A percentile compares a stretch with the other conserved stretches of the same genome.
Conservation (phyloP, 78 protist species). For the Dictyostelium citrinum region DNA sequence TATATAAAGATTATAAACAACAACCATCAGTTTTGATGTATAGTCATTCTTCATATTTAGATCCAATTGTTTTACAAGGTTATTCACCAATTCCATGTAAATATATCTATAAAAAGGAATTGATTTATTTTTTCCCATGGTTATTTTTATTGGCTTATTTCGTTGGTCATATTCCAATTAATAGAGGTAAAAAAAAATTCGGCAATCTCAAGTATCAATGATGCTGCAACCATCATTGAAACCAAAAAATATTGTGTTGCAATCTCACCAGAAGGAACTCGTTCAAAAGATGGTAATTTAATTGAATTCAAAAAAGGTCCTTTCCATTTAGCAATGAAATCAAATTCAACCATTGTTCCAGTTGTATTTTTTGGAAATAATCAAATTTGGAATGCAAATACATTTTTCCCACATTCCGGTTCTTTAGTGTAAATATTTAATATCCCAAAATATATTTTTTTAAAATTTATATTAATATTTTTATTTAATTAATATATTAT, state of each 20-base stretch:
- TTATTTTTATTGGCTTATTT: slow-evolving; percentile 13
- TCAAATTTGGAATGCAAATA: neutral
- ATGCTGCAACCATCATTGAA: neutral
- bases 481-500: neutral
- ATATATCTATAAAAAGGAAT: slow-evolving; percentile 48
- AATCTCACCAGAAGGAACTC: slow-evolving; percentile 72
- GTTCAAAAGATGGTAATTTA: slow-evolving; percentile 69
- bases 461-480: neutral
- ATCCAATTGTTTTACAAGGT: slow-evolving; percentile 52
- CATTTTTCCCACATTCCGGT: slow-evolving; percentile 41
- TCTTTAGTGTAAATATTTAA: slow-evolving; percentile 1
- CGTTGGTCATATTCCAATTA: slow-evolving; percentile 72
- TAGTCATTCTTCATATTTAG: slow-evolving; percentile 44
- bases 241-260: neutral
- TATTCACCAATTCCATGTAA: slow-evolving; percentile 29
- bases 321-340: slow-evolving; percentile 60
- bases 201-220: slow-evolving; percentile 44
- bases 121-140: slow-evolving; percentile 32
- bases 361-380: slow-evolving; percentile 37
- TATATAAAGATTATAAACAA: neutral
- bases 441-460: no score
- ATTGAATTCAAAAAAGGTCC: slow-evolving; percentile 76
- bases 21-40: slow-evolving; percentile 36
- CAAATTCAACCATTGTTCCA: slow-evolving; percentile 32
- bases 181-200: slow-evolving; percentile 44